phyloP scores from a whole-genome alignment of 768 basidiomycete species.

The Naganishia kalamii region DNA sequence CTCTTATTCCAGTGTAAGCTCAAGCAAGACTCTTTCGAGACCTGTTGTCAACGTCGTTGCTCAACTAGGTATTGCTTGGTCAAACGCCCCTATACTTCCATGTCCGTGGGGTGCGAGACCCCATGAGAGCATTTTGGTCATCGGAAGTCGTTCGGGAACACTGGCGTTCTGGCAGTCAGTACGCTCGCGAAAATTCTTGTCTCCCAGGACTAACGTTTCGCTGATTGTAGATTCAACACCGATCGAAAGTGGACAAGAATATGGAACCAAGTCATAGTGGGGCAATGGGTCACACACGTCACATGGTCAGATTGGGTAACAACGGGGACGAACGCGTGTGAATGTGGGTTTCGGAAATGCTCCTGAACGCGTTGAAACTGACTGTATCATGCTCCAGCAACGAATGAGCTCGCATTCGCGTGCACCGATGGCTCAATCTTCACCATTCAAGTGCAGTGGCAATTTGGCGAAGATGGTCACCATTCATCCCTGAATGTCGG shows the following conservation, averaged over 20 bases:
- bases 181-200: too few relatives aligned
- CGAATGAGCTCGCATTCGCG: conserved; percentile 1
- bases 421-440: neutral
- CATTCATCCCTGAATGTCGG: neutral
- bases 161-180: conserved; percentile 8
- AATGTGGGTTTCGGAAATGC: neutral
- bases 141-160: neutral
- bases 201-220: neutral
- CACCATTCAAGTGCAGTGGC: neutral
- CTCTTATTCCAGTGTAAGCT: conserved; percentile 5
- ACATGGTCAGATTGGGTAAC: conserved; percentile 3
- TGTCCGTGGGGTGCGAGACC: conserved; percentile 6
- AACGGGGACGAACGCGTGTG: neutral
- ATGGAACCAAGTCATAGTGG: neutral
- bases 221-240: neutral
- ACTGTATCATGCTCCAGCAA: neutral
- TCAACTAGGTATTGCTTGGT: conserved; percentile 3
- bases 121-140: conserved; percentile 8
- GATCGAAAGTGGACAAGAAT: neutral
- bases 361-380: neutral
- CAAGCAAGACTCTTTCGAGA: too few relatives aligned
- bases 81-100: conserved; percentile 2
- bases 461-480: conserved; percentile 9
- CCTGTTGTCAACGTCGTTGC: neutral
- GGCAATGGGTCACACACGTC: neutral